Base-by-base conservation (phyloP, 495 filamentous ascomycete species). In the Neurospora sp. region DNA sequence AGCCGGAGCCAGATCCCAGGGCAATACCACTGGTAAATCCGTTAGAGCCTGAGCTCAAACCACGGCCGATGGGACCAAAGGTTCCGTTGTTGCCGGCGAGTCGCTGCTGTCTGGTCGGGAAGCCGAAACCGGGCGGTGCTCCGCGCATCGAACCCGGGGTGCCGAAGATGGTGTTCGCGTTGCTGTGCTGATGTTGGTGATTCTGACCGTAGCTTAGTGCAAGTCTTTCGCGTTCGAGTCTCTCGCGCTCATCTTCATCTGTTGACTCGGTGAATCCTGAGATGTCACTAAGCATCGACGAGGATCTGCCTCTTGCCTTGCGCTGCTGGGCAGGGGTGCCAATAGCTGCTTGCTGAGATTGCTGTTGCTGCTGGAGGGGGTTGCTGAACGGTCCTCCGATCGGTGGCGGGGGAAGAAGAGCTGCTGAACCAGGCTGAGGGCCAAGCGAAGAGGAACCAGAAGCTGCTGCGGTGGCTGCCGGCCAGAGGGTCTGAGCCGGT, bases 221-320 rank as follows among this genome's bases (percentile, higher is more conserved):
- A 4, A 40, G 39, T 18, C 59, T 65, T 38, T 44, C 44, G 39
- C 65, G 22, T 8, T 71, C 71, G 14, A 70, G 69, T 61, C 42
- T 73, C 12, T 69, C 69, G 8, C 73, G 76, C 16, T 76, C 77
- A 18, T 83, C 82, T 18, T 82, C 83, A 69, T 81, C 83, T 69
- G 84, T 86, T 40, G 83, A 86, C 76, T 90, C 88, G 0, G 90
- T 91, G 77, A 91, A 90, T 61, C 88, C 89, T 31, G 87, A 90
- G 45, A 90, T 81, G 73, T 88, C 85, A 77, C 88, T 90, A 18
- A 91, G 85, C 90, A 92, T 92, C 27, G 88, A 90, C 9, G 87
- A 89, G 10, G 87, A 90, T 40, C 90, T 85, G 31, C 88, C 89
- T 37, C 89, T 79, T 18, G 80, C 79, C 71, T 83, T 82, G 47